phyloP scores from a whole-genome alignment of 371 early-diverging fungal genomes.

The Mortierella sp. region DNA sequence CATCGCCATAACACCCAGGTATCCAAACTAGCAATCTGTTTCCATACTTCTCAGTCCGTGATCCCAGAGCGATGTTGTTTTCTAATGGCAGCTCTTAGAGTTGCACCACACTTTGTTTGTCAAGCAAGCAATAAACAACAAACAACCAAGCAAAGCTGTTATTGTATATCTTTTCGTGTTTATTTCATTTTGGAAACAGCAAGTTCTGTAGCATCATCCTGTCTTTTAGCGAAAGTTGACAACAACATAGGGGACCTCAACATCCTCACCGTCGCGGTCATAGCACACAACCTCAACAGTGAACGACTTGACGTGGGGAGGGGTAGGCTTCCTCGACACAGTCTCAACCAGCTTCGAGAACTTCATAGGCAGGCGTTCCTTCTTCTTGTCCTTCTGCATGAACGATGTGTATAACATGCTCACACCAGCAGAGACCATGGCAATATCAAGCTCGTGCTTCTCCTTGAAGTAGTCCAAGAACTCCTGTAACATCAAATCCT shows the following conservation, averaged over 20 bases:
- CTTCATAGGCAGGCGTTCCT: slow-evolving; percentile 76
- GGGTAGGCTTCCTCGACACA: slow-evolving; percentile 92
- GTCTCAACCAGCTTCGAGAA: slow-evolving; percentile 85
- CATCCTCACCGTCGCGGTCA: slow-evolving; percentile 93
- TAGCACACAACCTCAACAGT: slow-evolving; percentile 93
- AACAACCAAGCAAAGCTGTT: neutral
- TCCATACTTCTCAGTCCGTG: too few species aligned
- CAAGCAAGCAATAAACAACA: neutral
- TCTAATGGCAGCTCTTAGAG: neutral
- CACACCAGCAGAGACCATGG: slow-evolving; percentile 96
- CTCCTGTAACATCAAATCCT: slow-evolving; percentile 91
- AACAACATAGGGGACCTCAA: slow-evolving; percentile 77
- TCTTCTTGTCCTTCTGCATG: slow-evolving; percentile 88
- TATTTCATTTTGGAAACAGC: neutral
- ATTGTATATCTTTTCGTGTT: neutral
- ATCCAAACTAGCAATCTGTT: neutral
- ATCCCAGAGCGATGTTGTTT: neutral
- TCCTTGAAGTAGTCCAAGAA: slow-evolving; percentile 90
- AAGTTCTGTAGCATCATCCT: neutral
- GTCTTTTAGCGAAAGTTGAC: slow-evolving; percentile 49
- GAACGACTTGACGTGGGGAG: slow-evolving; percentile 85
- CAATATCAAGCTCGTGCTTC: slow-evolving; percentile 90
- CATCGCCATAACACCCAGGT: neutral
- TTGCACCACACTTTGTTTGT: neutral
- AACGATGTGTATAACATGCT: slow-evolving; percentile 96